phyloP scores from a whole-genome alignment of 2,329 filamentous ascomycete species.

The Bisporella sp. region DNA sequence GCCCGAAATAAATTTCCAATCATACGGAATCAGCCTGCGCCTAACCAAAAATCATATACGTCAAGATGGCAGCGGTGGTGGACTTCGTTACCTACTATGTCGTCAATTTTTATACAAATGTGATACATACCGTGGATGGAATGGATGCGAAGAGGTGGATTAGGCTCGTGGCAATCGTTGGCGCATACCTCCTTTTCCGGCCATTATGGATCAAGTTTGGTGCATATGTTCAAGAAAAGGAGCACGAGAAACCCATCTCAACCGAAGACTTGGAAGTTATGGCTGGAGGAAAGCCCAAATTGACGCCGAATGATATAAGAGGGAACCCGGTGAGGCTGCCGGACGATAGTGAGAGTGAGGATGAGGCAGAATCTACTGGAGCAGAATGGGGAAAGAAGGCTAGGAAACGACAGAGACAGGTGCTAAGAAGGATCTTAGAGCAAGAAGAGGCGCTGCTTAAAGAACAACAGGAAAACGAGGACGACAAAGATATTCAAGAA shows the following conservation, averaged over 20 bases:
- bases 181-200: slow-evolving; percentile 66
- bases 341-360: slow-evolving; percentile 44
- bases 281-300: slow-evolving; percentile 35
- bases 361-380: slow-evolving; percentile 30
- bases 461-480: slow-evolving; percentile 54
- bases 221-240: slow-evolving; percentile 54
- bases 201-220: slow-evolving; percentile 67
- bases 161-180: slow-evolving; percentile 63
- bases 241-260: slow-evolving; percentile 46
- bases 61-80: no score
- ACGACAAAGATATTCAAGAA: slow-evolving; percentile 71
- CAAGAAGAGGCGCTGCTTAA: slow-evolving; percentile 47
- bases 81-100: neutral
- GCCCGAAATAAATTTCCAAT: no score
- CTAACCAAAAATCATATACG: no score
- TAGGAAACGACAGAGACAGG: slow-evolving; percentile 58
- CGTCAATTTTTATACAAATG: slow-evolving; percentile 36
- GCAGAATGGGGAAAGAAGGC: slow-evolving; percentile 63
- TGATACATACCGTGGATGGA: slow-evolving; percentile 40
- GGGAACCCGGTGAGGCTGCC: slow-evolving; percentile 41
- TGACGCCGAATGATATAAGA: slow-evolving; percentile 60
- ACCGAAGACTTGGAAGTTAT: slow-evolving; percentile 25
- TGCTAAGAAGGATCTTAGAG: slow-evolving; percentile 59
- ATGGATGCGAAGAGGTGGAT: slow-evolving; percentile 52
- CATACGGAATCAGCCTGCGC: no score